Percentiles rank a stretch among this genome's conserved stretches.
Evolutionary conservation across 2,329 filamentous ascomycete genomes (phyloP).

Genomic region (Fusarium robinianum): DNA sequence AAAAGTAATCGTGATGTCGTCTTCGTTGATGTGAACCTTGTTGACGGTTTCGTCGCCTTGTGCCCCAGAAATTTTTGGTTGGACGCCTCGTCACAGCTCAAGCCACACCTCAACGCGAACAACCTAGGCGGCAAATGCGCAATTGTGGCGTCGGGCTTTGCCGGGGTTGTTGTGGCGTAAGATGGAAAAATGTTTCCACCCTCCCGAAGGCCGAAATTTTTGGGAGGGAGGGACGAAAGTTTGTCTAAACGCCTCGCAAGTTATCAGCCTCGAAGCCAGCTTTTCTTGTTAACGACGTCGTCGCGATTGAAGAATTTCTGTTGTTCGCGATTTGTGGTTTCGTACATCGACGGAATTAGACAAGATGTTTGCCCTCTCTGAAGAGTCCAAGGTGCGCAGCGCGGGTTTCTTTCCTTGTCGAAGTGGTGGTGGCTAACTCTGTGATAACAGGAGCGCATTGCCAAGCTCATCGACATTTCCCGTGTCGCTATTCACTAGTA

Average conservation of each 20-base stretch:
- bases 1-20: too few species aligned
- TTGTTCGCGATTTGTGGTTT: not conserved
- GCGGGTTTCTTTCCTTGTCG: too few species aligned
- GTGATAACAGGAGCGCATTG: slow-evolving; percentile 82
- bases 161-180: slow-evolving; percentile 40
- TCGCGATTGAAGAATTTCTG: not conserved
- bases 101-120: slow-evolving; percentile 10
- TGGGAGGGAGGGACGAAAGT: slow-evolving; percentile 26
- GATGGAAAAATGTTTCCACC: slow-evolving; percentile 35
- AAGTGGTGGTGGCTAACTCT: slow-evolving; percentile 14
- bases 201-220: slow-evolving; percentile 32
- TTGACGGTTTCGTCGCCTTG: slow-evolving; percentile 3
- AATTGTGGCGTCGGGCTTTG: slow-evolving; percentile 22
- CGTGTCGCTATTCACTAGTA: slow-evolving; percentile 96
- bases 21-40: too few species aligned
- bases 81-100: slow-evolving; percentile 20
- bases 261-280: slow-evolving; percentile 22
- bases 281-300: slow-evolving; percentile 6
- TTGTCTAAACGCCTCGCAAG: slow-evolving; percentile 14
- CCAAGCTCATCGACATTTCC: slow-evolving; percentile 93
- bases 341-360: slow-evolving; percentile 11
- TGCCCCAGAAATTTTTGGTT: slow-evolving; percentile 37
- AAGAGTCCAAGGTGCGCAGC: slow-evolving; percentile 85
- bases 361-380: slow-evolving; percentile 74
- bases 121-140: too few species aligned